These are phyloP conservation scores for Bolboschoenus planiculmis DNA, from an alignment of 176 grass and related monocot genomes.

Conservation along the genomic window DNA sequence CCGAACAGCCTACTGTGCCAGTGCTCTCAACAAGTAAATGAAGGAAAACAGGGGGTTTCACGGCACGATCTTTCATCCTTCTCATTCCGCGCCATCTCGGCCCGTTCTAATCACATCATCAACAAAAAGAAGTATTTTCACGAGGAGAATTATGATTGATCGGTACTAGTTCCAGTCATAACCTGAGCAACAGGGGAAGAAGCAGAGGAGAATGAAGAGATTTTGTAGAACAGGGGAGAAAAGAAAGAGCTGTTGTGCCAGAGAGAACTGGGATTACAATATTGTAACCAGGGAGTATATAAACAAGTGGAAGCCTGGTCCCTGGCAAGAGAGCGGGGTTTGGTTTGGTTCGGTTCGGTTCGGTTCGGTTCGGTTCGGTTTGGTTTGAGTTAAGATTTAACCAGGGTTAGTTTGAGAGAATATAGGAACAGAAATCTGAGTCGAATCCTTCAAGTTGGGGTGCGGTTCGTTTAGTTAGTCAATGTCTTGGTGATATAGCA, in stretches of 20 bases:
- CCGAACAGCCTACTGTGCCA: not conserved
- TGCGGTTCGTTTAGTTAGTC: not conserved
- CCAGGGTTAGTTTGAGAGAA: constrained; percentile 35
- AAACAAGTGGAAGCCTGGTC: not conserved
- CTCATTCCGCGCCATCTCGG: constrained; percentile 26
- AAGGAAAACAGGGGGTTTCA: constrained; percentile 1
- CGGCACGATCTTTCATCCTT: constrained; percentile 6
- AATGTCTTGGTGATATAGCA: not conserved
- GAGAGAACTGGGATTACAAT: not conserved
- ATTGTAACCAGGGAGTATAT: constrained; percentile 6
- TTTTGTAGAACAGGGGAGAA: not conserved
- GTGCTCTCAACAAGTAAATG: not conserved
- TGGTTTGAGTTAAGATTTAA: constrained; percentile 27
- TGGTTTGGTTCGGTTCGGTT: too few relatives aligned
- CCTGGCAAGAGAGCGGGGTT: not conserved
- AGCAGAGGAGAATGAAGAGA: not conserved
- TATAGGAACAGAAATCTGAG: not conserved
- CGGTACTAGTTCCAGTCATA: not conserved
- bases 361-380: too few relatives aligned
- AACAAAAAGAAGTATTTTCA: not conserved
- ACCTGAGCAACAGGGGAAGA: not conserved
- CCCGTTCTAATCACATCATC: constrained; percentile 30
- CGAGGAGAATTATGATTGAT: not conserved
- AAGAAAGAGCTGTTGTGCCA: not conserved
- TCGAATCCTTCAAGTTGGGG: not conserved